phyloP scores from a whole-genome alignment of 495 filamentous ascomycete species.

The Rusavskia elegans region DNA sequence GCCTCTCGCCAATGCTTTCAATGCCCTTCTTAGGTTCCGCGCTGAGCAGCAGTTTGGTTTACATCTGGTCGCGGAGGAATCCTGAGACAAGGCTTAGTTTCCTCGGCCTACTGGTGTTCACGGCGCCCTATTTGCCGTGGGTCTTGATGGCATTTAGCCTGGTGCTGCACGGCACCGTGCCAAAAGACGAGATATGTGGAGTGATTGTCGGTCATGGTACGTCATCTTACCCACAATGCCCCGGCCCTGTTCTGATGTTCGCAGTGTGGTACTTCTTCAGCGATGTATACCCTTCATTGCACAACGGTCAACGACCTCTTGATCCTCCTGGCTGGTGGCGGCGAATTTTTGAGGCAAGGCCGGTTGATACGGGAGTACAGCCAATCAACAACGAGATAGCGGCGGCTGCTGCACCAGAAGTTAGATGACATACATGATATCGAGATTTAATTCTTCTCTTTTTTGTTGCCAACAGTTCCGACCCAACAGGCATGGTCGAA shows the following conservation, averaged over 20 bases:
- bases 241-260: slow-evolving; percentile 1
- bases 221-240: slow-evolving; percentile 7
- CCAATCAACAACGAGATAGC: slow-evolving; percentile 16
- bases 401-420: slow-evolving; percentile 13
- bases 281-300: slow-evolving; percentile 85
- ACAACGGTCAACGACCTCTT: slow-evolving; percentile 69
- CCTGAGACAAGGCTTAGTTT: slow-evolving; percentile 85
- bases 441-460: background rate
- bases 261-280: slow-evolving; percentile 92
- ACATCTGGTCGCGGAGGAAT: slow-evolving; percentile 94
- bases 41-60: slow-evolving; percentile 81
- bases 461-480: background rate
- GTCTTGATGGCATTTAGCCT: slow-evolving; percentile 85
- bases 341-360: slow-evolving; percentile 52
- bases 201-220: slow-evolving; percentile 73
- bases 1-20: slow-evolving; percentile 63
- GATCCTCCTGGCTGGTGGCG: slow-evolving; percentile 91
- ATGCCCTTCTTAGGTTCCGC: slow-evolving; percentile 88
- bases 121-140: slow-evolving; percentile 90
- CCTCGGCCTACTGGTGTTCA: slow-evolving; percentile 77
- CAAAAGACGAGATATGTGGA: slow-evolving; percentile 92
- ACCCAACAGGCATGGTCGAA: background rate
- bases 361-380: slow-evolving; percentile 13
- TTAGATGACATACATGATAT: slow-evolving; percentile 3
- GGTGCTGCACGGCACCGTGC: slow-evolving; percentile 67